Evolutionary conservation across 352 stramenopile species (phyloP), one percentile per base, ranked within the genome.

Genomic region (Phytophthora sojae): DNA sequence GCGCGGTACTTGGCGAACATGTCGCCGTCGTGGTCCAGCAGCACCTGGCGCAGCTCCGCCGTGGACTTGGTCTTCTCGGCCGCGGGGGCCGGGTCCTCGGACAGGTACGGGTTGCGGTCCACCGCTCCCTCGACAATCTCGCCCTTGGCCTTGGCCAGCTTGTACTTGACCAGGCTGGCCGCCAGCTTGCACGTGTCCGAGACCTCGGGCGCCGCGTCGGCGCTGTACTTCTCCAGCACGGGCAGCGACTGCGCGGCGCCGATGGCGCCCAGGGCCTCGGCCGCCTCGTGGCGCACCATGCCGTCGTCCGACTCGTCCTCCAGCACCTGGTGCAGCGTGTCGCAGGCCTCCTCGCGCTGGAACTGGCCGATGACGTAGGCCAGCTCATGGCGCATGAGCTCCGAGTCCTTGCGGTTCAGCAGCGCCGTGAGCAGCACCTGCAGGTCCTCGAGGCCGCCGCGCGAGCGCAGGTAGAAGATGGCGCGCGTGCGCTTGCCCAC

Each of bases 341-440:
- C 80, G 58, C 91, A 96, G 1, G 93, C 91, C 51, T 85, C 75
- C 9, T 79, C 76, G 86, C 99, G 84, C 77, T 99, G 92, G 79
- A 99, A 97, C 80, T 99, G 98, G 47, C 98, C 98, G 32, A 99
- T 94, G 9, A 99, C 97, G 81, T 99, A 99, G 8, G 97, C 97
- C 39, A 99, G 77, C 80, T 99, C 98, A 86, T 99, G 98, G 56
- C 98, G 89, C 71, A 99, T 95, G 35, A 99, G 83, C 54, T 97
- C 92, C 73, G 90, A 98, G 73, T 98, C 94, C 45, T 84, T 67
- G 75, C 91, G 91, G 69, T 97, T 97, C 50, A 67, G 7, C 19
- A 98, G 72, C 19, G 94, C 94, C n/a, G 54, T 57, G 3, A 93
- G 71, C 50, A 98, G 79, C 26, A 94, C 85, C 23, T 88, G 67